Base-by-base conservation (phyloP, 2,329 filamentous ascomycete genomes). In the Diaporthe citrichinensis region DNA sequence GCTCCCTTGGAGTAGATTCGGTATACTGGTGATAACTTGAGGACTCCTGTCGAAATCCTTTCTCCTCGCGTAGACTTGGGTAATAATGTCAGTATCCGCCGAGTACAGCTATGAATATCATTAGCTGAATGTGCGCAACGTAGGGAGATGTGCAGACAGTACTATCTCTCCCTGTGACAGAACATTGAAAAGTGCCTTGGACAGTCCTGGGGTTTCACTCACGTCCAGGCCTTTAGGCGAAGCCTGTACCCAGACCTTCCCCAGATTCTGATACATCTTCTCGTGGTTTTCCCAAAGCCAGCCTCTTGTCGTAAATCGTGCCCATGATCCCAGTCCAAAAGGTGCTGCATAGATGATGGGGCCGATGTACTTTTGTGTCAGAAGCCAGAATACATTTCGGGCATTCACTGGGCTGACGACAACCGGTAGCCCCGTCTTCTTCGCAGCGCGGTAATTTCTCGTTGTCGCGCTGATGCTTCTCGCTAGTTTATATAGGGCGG, bases 21-120 rank as follows among this genome's bases (percentile, higher is more conserved):
- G 51, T 31, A 71, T 59, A 20, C 23, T 39, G 10, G 41, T 58
- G 8, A 25, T 31, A 7, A 17, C 23, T 23, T 20, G n/a, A 5
- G 53, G 36, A n/a, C 25, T 44, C 14, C 53, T 55, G 25, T 71
- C 67, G 28, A 71, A 71, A 4, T 51, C 46, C 49, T 71, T 71
- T 39, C 15, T 57, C 31, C 34, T 71, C 17, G 28, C 23, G n/a
- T 71, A 71, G 31, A 71, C 49, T n/a, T 71, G 31, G n/a, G 12
- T 71, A 25, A 57, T 71, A 15, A 71, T 28, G 17, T 55, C 49
- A 15, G 31, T 9, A 53, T 71, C 67, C 3, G 49, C 36, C 10
- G 25, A 20, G 44, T 39, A 71, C 25, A 71, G 7, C 67, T 71
- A 17, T 17, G 4, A 10, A 20, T 5, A 14, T 20, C 39, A 23